Conservation (phyloP, 306 rosid species). For the Quercus bicolor region DNA sequence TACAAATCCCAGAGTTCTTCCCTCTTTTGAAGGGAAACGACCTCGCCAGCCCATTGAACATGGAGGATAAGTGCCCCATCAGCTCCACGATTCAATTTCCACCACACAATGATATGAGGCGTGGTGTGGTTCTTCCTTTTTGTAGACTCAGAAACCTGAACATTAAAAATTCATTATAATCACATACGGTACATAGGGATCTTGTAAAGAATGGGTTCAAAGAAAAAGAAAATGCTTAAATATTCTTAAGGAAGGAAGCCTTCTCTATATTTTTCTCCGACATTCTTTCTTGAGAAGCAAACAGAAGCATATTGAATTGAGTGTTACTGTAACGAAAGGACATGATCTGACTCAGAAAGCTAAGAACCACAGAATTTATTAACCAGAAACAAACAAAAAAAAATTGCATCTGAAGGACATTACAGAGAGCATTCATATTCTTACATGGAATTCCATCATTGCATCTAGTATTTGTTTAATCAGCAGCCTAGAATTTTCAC, state of each 20-base stretch:
- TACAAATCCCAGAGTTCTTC: slow-evolving; percentile 28
- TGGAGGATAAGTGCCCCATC: slow-evolving; percentile 72
- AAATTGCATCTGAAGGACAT: slow-evolving; percentile 21
- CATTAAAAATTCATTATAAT: slow-evolving; percentile 9
- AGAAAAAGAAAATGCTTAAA: slow-evolving; percentile 27
- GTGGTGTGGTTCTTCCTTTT: neutral
- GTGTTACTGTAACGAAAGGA: slow-evolving; percentile 40
- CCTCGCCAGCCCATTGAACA: slow-evolving; percentile 69
- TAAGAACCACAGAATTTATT: slow-evolving; percentile 48
- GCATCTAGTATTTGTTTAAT: slow-evolving; percentile 5
- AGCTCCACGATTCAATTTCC: slow-evolving; percentile 13
- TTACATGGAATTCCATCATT: slow-evolving; percentile 33
- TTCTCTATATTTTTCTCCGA: neutral
- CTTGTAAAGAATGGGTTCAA: slow-evolving; percentile 28
- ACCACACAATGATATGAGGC: neutral
- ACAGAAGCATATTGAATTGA: slow-evolving; percentile 37
- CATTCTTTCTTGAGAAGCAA: slow-evolving; percentile 26
- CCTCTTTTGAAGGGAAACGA: slow-evolving; percentile 57
- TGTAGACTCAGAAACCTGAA: slow-evolving; percentile 30
- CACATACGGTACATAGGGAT: neutral
- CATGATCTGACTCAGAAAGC: slow-evolving; percentile 69
- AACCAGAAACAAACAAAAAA: slow-evolving; percentile 25
- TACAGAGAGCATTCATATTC: slow-evolving; percentile 39
- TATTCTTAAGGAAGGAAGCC: neutral
- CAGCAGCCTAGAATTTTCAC: neutral